These are phyloP conservation scores for Phyllosticta paracitricarpa DNA, from an alignment of 2,329 filamentous ascomycete genomes.

Conservation along the genomic window DNA sequence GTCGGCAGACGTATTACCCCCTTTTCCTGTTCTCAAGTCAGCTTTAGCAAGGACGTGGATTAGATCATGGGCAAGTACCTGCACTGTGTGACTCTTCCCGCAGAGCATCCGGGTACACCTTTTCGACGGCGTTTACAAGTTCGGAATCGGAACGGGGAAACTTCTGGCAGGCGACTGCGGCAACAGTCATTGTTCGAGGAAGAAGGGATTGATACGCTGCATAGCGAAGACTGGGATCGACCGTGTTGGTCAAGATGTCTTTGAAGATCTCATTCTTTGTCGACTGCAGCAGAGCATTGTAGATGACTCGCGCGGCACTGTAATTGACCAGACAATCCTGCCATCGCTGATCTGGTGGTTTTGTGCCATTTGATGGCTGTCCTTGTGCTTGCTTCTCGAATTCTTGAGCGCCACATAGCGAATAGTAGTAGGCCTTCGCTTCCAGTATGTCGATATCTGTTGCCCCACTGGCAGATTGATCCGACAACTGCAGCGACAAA, in stretches of 20 bases:
- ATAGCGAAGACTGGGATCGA: constrained; percentile 89
- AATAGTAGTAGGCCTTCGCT: constrained; percentile 70
- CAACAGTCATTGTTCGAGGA: constrained; percentile 72
- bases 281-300: constrained; percentile 60
- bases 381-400: constrained; percentile 70
- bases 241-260: constrained; percentile 73
- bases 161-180: constrained; percentile 65
- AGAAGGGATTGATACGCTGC: constrained; percentile 87
- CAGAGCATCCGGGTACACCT: constrained; percentile 49
- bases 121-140: constrained; percentile 58
- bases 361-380: constrained; percentile 19
- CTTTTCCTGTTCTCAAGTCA: constrained; percentile 10
- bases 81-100: constrained; percentile 39
- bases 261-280: constrained; percentile 70
- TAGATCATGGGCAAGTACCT: constrained; percentile 25
- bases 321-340: constrained; percentile 65
- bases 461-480: constrained; percentile 54
- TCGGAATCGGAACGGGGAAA: constrained; percentile 58
- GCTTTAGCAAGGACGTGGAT: neutral
- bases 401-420: constrained; percentile 64
- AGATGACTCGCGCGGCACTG: constrained; percentile 69
- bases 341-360: constrained; percentile 49
- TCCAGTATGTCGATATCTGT: constrained; percentile 66
- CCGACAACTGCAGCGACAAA: constrained; percentile 56
- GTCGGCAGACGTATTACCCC: constrained; percentile 33